A percentile compares a stretch with the other conserved stretches of the same genome.
Conservation (phyloP, 345 rosid genomes). For the Zanthoxylum bungeanum region DNA sequence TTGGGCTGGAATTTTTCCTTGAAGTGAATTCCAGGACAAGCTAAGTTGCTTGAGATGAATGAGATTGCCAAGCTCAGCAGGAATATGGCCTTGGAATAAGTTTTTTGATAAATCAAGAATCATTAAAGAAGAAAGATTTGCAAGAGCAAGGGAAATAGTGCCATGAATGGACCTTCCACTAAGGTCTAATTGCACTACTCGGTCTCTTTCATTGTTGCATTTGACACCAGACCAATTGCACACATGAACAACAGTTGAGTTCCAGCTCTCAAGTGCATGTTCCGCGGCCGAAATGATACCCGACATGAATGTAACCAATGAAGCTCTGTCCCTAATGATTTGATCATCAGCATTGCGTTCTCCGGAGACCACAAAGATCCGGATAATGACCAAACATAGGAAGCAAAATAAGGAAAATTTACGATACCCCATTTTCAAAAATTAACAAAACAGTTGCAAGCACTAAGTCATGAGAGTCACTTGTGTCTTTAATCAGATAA, state of each 20-base stretch:
- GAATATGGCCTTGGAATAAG: slow-evolving; percentile 60
- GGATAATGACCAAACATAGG: slow-evolving; percentile 27
- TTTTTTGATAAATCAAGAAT: slow-evolving; percentile 78
- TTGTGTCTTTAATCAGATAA: background rate
- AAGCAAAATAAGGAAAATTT: slow-evolving; percentile 29
- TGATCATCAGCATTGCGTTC: slow-evolving; percentile 16
- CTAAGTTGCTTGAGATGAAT: slow-evolving; percentile 50
- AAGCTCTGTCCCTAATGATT: slow-evolving; percentile 33
- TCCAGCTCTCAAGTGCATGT: slow-evolving; percentile 50
- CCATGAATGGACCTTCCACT: slow-evolving; percentile 59
- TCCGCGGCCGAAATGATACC: slow-evolving; percentile 52
- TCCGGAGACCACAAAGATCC: slow-evolving; percentile 25
- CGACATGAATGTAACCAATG: slow-evolving; percentile 59
- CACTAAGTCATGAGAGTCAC: background rate
- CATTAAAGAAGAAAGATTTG: slow-evolving; percentile 54
- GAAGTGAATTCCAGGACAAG: slow-evolving; percentile 62
- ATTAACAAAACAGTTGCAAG: background rate
- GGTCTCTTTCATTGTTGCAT: slow-evolving; percentile 51
- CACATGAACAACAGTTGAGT: slow-evolving; percentile 36
- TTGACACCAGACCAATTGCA: slow-evolving; percentile 76
- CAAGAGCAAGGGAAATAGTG: slow-evolving; percentile 54
- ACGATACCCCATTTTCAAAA: slow-evolving; percentile 39
- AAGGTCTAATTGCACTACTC: slow-evolving; percentile 50
- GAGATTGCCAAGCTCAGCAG: slow-evolving; percentile 58
- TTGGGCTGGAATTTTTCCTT: slow-evolving; percentile 58